A percentile compares a stretch with the other conserved stretches of the same genome.
Evolutionary conservation across 768 basidiomycete genomes (phyloP).

Genomic region (Kwoniella sp.): DNA sequence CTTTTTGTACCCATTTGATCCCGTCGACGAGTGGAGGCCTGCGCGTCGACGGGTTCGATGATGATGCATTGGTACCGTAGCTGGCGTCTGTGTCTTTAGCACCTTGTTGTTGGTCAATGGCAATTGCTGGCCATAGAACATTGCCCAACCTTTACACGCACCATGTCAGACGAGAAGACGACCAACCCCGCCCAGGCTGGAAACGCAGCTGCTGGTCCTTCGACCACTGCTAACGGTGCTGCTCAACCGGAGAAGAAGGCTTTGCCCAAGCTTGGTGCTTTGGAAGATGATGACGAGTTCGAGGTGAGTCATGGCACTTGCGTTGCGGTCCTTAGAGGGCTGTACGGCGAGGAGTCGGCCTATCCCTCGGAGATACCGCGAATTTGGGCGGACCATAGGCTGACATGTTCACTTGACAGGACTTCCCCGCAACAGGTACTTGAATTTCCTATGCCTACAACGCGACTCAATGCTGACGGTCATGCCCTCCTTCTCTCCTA

Average conservation of each 20-base stretch:
- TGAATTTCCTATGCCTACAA: constrained; percentile 5
- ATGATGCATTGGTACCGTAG: too few species aligned
- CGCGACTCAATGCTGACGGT: neutral
- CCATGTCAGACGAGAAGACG: constrained; percentile 16
- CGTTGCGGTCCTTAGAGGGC: too few species aligned
- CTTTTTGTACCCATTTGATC: too few species aligned
- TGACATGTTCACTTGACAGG: constrained; percentile 56
- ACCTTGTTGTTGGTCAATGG: too few species aligned
- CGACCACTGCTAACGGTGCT: neutral
- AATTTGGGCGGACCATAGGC: too few species aligned
- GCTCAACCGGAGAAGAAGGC: constrained; percentile 33
- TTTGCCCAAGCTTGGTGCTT: constrained; percentile 71
- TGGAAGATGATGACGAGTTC: constrained; percentile 97
- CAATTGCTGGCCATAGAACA: too few species aligned
- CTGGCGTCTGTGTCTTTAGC: too few species aligned
- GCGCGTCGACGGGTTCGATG: too few species aligned
- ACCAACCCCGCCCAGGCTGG: constrained; percentile 1
- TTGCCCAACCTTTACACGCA: too few species aligned
- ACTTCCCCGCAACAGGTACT: constrained; percentile 78
- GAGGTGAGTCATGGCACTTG: constrained; percentile 56
- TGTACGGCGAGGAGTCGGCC: too few species aligned
- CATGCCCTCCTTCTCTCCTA: neutral
- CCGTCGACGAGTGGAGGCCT: too few species aligned
- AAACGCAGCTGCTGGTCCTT: constrained; percentile 16
- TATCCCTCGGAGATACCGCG: too few species aligned